These are phyloP conservation scores for Jackrogersella multiformis DNA, from an alignment of 495 filamentous ascomycete genomes.

Conservation along the genomic window DNA sequence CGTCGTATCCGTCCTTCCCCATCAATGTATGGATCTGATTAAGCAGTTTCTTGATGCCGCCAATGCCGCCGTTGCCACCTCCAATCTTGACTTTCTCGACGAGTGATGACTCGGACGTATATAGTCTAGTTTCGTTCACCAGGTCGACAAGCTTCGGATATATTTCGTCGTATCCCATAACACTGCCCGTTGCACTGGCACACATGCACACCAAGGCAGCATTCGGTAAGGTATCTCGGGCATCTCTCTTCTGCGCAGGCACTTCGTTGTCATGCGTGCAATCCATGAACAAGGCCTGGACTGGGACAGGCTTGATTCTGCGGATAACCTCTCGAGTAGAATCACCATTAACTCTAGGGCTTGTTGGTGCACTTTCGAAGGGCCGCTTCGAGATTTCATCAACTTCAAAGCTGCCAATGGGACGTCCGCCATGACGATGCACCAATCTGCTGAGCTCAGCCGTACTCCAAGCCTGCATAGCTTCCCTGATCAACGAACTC, in stretches of 20 bases:
- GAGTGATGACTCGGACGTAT: conserved; percentile 75
- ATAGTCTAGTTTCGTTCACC: conserved; percentile 84
- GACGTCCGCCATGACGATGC: conserved; percentile 91
- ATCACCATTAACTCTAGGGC: conserved; percentile 35
- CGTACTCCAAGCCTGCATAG: conserved; percentile 98
- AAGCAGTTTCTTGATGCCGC: conserved; percentile 85
- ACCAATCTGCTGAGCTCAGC: conserved; percentile 89
- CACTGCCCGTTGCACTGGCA: conserved; percentile 89
- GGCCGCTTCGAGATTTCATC: conserved; percentile 61
- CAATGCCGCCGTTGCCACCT: conserved; percentile 80
- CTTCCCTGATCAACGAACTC: conserved; percentile 90
- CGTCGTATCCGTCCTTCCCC: conserved; percentile 92
- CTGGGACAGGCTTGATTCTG: conserved; percentile 79
- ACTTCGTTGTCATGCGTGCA: conserved; percentile 99
- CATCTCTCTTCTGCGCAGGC: conserved; percentile 94
- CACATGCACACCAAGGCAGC: conserved; percentile 96
- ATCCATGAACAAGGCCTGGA: conserved; percentile 97
- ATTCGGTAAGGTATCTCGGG: conserved; percentile 93
- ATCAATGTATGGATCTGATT: conserved; percentile 93
- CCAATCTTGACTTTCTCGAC: conserved; percentile 64
- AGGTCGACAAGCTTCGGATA: conserved; percentile 93
- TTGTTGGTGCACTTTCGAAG: conserved; percentile 42
- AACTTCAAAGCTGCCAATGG: conserved; percentile 95
- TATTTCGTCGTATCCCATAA: conserved; percentile 98
- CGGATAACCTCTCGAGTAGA: conserved; percentile 67